Base-by-base conservation (phyloP, 306 rosid genomes). In the Vicia faba region DNA sequence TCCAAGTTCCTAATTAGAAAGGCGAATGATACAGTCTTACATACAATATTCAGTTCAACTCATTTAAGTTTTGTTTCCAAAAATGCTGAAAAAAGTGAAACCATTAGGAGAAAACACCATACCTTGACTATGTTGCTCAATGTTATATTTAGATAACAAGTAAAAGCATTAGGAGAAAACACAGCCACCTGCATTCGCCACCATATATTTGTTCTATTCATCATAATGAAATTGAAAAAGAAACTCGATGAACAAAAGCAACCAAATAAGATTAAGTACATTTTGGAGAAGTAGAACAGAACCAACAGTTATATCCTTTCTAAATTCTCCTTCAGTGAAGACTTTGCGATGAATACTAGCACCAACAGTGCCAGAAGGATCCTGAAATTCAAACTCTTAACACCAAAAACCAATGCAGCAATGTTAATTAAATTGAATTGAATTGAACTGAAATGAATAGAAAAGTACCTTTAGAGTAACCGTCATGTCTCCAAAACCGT, bases 401-500 rank as follows among this genome's bases (percentile, higher is more conserved):
- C 11, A 15, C 11, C 44, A 41, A 45, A 33, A 36, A 15, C 3
- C 33, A 31, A 41, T 55, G 35, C 5, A 43, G n/a, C 14, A 41
- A 15, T n/a, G 51, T 1, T 5, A 45, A 45, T 48, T 48, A 1
- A n/a, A n/a, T 20, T 20, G 11, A 46, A 45, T 7, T 49, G 12
- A 50, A 45, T 45, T 45, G 51, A 45, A 40, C n/a, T 40, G 45
- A 14, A 51, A 51, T 51, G 16, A 64, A 64, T 10, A 14, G 9
- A 69, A 31, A 5, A 36, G 28, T 11, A 89, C 96, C 92, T 85
- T 89, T 66, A 89, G 75, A 60, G 91, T 81, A 39, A 87, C 76
- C 83, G 76, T 80, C 68, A 87, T 54, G 79, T 79, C 93, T 33
- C 96, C 98, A 38, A 83, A 83, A 71, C 96, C 92, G 51, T 86